phyloP scores from a whole-genome alignment of 805 yeast genomes.

The Candida manassasensis region DNA sequence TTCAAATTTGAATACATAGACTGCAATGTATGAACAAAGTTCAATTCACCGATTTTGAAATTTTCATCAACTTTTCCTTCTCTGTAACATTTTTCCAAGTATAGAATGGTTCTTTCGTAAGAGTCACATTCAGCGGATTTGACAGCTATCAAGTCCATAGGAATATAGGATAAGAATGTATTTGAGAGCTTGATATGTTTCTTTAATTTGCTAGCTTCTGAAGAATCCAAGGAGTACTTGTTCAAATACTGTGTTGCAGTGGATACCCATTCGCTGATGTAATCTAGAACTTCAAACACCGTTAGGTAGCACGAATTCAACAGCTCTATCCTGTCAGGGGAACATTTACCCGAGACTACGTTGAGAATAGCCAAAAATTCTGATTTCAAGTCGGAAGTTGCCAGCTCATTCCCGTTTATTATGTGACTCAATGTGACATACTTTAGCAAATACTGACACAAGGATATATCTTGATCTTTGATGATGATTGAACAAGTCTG shows the following conservation, averaged over 20 bases:
- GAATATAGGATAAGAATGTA: conserved; percentile 49
- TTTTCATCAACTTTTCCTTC: conserved; percentile 21
- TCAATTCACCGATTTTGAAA: conserved; percentile 28
- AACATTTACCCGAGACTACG: conserved; percentile 38
- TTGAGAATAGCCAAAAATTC: conserved; percentile 63
- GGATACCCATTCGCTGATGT: conserved; percentile 73
- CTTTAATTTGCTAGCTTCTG: conserved; percentile 18
- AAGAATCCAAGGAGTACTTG: conserved; percentile 15
- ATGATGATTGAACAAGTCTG: conserved; percentile 56
- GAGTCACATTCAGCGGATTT: conserved; percentile 80
- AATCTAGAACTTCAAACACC: conserved; percentile 75
- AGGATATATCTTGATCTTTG: conserved; percentile 62
- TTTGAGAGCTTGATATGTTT: conserved; percentile 34
- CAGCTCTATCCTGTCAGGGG: conserved; percentile 53
- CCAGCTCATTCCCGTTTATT: conserved; percentile 39
- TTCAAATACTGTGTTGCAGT: conserved; percentile 30
- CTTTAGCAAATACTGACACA: conserved; percentile 71
- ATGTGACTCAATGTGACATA: conserved; percentile 67
- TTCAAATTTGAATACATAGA: conserved; percentile 81
- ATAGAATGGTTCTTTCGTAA: conserved; percentile 81
- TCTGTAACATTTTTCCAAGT: conserved; percentile 73
- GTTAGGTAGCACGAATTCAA: conserved; percentile 65
- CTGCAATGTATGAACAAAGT: conserved; percentile 52
- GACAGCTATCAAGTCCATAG: conserved; percentile 66
- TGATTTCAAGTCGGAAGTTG: conserved; percentile 39